Base-by-base conservation (phyloP, 306 rosid genomes). In the Nissolia schottii region DNA sequence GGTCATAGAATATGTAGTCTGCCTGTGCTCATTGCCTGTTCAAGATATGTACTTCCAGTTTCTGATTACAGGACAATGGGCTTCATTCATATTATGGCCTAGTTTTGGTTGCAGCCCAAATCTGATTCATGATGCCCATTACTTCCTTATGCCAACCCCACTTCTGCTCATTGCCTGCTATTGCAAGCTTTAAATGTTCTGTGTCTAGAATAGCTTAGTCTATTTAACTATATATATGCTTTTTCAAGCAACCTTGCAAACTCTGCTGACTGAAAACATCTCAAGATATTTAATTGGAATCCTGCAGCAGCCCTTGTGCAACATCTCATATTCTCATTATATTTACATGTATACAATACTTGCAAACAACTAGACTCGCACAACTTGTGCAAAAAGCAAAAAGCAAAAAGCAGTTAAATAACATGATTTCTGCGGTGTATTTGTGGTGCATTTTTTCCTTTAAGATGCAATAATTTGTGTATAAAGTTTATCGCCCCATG, bases 201-300 rank as follows among this genome's bases (percentile, higher is more conserved):
- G n/a, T n/a, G n/a, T n/a, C n/a, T n/a, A n/a, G n/a, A n/a, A n/a
- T n/a, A n/a, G n/a, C n/a, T n/a, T n/a, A n/a, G n/a, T n/a, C n/a
- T n/a, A n/a, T n/a, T n/a, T 24, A 38, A 49, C 73, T 9, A 18
- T 8, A 15, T 64, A 34, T 51, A 24, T 55, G 35, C 61, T 41
- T 61, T 72, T 27, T 24, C 40, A 38, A 29, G 49, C 58, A 45
- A 40, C 74, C 65, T 56, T 41, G 50, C 56, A 5, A 71, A 49
- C 63, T 62, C 40, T 24, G 14, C 61, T 24, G 59, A 71, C 62
- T 28, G 61, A 70, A 25, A 70, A 71, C 31, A 50, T 78, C 61
- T 66, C 72, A 63, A 15, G 62, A 31, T 62, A 22, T 46, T 66
- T 45, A 48, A 59, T 15, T 70, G 19, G 35, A 24, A 43, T 63